These are phyloP conservation scores for Adansonia grandidieri DNA, from an alignment of 441 rosid genomes.

Conservation along the genomic window DNA sequence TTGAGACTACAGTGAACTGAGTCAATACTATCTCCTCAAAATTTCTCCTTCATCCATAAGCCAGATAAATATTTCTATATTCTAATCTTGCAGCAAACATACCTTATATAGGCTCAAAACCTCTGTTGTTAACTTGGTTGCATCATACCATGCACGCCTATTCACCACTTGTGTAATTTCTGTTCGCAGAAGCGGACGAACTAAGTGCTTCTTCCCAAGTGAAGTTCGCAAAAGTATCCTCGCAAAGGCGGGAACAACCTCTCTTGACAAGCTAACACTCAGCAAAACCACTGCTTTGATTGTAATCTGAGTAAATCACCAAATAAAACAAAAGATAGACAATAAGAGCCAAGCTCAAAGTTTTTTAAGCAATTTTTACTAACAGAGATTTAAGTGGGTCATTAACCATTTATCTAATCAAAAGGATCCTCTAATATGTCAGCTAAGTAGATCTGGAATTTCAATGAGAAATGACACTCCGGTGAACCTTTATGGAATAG, in stretches of 20 bases:
- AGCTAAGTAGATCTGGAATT: not conserved
- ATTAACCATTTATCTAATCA: not conserved
- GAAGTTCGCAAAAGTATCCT: slow-evolving; percentile 86
- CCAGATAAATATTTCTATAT: not conserved
- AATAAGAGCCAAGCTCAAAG: slow-evolving; percentile 1
- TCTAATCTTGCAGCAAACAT: slow-evolving; percentile 21
- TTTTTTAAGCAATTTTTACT: slow-evolving; percentile 6
- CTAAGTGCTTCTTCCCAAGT: slow-evolving; percentile 94
- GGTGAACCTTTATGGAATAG: not conserved
- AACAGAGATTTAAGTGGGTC: not conserved
- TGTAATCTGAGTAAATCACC: slow-evolving; percentile 47
- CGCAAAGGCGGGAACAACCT: slow-evolving; percentile 92
- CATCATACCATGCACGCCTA: slow-evolving; percentile 93
- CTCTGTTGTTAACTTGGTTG: slow-evolving; percentile 79
- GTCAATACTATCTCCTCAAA: not conserved
- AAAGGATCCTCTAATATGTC: not conserved
- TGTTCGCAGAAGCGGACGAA: slow-evolving; percentile 80
- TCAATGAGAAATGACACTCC: slow-evolving; percentile 7
- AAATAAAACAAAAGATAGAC: slow-evolving; percentile 15
- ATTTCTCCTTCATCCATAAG: slow-evolving; percentile 2
- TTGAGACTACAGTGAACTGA: not conserved
- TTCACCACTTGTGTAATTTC: slow-evolving; percentile 95
- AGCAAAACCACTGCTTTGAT: slow-evolving; percentile 75
- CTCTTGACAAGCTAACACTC: slow-evolving; percentile 86
- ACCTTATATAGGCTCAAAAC: slow-evolving; percentile 90